Evolutionary conservation across 441 rosid species (phyloP), one percentile per base, ranked within the genome.

Genomic region (Mallotus repandus): DNA sequence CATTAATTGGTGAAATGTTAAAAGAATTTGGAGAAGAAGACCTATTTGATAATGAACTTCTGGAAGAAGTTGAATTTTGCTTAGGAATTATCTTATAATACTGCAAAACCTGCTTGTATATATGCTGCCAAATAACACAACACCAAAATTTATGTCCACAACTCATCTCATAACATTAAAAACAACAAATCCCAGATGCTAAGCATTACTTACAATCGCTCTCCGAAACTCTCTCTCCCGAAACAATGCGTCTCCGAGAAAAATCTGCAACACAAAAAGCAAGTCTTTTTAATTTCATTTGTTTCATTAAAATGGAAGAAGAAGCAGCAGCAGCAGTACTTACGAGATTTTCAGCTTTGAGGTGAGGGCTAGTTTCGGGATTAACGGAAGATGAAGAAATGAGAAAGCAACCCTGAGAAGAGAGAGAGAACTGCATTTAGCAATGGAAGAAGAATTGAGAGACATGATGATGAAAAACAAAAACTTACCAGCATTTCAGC

Each of bases 331-430:
- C 64, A 32, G 48, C 15, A 16, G n/a, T 2, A 1, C 22, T n/a
- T 14, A 95, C 99, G 90, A 91, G 86, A 85, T 87, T 91, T 77
- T 96, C 98, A 13, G 98, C 94, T 69, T 93, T 96, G 81, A 89
- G 88, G 65, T 91, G 97, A 35, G 98, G 93, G 74, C 76, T 88
- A 63, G 95, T 77, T 73, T 96, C 99, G 55, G 87, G 78, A 70
- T 84, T 91, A 65, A 81, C 83, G 18, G 91, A 74, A 64, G 97
- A 87, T 3, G 98, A 91, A 1, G 99, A 93, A 50, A 90, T 97
- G 32, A 96, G 89, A 66, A 96, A 96, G 74, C 88, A 83, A 8
- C 97, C 98, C 99, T 93, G 85, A 64, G 41, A 1, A 66, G 18
- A 18, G 61, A 78, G 61, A 45, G 13, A 10, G 12, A 73, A 53